Percentiles rank a stretch among this genome's conserved stretches.
These are phyloP conservation scores for Fusarium sp. DNA, from an alignment of 2,329 filamentous ascomycete genomes.

Conservation along the genomic window DNA sequence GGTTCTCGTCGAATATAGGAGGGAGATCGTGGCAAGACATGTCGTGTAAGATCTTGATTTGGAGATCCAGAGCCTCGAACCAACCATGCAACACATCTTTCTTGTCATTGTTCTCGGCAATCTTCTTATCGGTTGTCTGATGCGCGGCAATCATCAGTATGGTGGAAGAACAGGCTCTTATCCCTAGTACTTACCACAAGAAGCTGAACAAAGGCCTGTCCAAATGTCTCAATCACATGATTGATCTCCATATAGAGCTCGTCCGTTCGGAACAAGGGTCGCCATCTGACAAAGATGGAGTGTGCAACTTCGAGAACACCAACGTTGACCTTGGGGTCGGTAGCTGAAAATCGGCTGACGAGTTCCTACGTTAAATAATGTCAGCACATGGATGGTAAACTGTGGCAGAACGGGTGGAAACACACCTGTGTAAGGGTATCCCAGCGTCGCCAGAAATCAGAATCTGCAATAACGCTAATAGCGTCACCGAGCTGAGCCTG, in stretches of 20 bases:
- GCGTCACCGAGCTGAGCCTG: conserved; percentile 96
- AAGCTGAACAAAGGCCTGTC: conserved; percentile 83
- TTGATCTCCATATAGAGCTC: conserved; percentile 95
- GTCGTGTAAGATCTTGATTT: conserved; percentile 94
- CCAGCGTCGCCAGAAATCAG: conserved; percentile 96
- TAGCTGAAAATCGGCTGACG: conserved; percentile 84
- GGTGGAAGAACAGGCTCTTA: neutral
- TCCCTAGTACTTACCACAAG: conserved; percentile 70
- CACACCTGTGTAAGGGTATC: conserved; percentile 89
- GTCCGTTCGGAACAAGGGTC: conserved; percentile 92
- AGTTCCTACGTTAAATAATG: conserved; percentile 72
- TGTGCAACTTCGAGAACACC: conserved; percentile 97
- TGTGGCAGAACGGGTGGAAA: conserved; percentile 2
- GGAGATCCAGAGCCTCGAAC: conserved; percentile 87
- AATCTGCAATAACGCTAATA: conserved; percentile 97
- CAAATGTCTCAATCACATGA: conserved; percentile 90
- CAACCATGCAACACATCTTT: conserved; percentile 80
- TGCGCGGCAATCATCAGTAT: conserved; percentile 34
- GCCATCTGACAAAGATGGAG: conserved; percentile 97
- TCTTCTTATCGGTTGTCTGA: conserved; percentile 75
- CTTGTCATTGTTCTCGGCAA: conserved; percentile 82
- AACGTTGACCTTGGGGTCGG: conserved; percentile 87
- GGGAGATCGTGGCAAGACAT: conserved; percentile 97
- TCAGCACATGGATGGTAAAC: conserved; percentile 13
- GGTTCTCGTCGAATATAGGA: conserved; percentile 91